These are phyloP conservation scores for Lippia alba DNA, from an alignment of 305 asterid genomes.

Conservation along the genomic window DNA sequence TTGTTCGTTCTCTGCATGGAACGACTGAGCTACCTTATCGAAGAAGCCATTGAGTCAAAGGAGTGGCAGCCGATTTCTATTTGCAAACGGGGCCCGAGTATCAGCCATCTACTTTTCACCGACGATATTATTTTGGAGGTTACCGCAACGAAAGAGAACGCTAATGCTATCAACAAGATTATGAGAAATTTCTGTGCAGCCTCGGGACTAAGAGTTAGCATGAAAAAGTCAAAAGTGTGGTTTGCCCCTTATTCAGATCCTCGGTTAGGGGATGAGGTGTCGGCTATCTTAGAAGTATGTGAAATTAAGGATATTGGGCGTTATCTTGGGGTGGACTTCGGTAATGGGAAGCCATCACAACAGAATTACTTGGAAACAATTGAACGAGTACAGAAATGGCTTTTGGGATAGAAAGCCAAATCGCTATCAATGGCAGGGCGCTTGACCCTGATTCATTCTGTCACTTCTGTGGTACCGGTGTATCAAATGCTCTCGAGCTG, in stretches of 20 bases:
- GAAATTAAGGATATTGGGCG: no score
- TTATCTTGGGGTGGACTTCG: background rate
- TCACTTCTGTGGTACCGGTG: background rate
- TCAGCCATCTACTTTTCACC: background rate
- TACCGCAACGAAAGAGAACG: background rate
- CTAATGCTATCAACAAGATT: background rate
- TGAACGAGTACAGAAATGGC: no score
- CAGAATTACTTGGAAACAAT: no score
- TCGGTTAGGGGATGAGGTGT: no score
- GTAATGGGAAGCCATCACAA: no score
- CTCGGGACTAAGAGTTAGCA: background rate
- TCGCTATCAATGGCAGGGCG: background rate
- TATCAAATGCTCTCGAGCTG: no score
- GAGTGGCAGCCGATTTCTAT: background rate
- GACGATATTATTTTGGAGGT: background rate
- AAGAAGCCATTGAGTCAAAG: background rate
- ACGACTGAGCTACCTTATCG: background rate
- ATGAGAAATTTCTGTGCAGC: background rate
- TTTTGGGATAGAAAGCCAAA: no score
- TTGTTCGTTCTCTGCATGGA: background rate
- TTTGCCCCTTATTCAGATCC: background rate
- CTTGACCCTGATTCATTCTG: background rate
- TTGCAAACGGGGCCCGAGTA: background rate
- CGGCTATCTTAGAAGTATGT: no score
- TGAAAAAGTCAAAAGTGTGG: background rate